Percentiles rank a stretch among this genome's conserved stretches.
These are phyloP conservation scores for Acmispon strigosus DNA, from an alignment of 306 rosid genomes.

Conservation along the genomic window DNA sequence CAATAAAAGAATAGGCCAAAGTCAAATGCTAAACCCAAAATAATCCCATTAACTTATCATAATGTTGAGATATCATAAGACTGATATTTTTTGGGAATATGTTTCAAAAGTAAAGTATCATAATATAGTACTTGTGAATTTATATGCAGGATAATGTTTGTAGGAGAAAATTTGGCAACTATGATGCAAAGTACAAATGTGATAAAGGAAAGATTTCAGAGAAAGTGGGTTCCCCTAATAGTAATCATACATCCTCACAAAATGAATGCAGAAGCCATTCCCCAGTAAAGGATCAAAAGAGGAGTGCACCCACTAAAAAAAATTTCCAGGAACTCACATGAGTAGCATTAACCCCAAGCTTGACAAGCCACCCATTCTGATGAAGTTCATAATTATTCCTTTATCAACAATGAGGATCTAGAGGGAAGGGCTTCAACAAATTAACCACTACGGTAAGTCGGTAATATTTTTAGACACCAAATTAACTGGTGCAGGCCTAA, in stretches of 20 bases:
- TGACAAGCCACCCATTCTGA: not conserved
- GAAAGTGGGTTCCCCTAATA: not conserved
- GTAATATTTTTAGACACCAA: not conserved
- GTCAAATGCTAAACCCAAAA: not conserved
- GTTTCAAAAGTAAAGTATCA: not conserved
- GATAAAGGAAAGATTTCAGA: not conserved
- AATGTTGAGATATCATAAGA: not conserved
- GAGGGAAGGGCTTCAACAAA: not conserved
- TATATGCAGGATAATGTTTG: not conserved
- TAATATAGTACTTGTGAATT: not conserved
- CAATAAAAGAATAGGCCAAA: not conserved
- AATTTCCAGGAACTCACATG: not conserved
- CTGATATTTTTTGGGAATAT: not conserved
- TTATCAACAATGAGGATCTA: not conserved
- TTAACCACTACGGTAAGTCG: not conserved
- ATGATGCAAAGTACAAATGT: not conserved
- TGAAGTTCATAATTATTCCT: not conserved
- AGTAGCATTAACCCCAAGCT: not conserved
- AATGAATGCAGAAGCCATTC: not conserved
- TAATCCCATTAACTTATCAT: not conserved
- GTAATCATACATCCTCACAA: not conserved
- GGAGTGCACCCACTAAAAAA: not conserved
- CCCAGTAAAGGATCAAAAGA: not conserved
- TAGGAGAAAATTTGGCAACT: not conserved
- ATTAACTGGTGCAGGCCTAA: not conserved